Base-by-base conservation (phyloP, 306 rosid genomes). In the Rubus parviflorus region DNA sequence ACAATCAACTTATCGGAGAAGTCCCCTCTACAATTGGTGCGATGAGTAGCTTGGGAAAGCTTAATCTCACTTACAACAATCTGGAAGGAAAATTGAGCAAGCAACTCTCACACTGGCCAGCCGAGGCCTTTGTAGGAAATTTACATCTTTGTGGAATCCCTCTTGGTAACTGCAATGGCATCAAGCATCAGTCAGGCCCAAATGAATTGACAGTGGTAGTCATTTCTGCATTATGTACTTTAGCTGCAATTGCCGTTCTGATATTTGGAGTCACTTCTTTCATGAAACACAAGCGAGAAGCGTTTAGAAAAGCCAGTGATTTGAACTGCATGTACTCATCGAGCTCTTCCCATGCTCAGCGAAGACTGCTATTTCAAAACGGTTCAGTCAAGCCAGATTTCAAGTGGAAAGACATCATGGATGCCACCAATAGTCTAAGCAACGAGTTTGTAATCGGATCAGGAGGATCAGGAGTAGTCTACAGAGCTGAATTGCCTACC, bases 401-500 rank as follows among this genome's bases (percentile, higher is more conserved):
- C 82, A 81, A 68, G 81, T 90, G 97, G 99, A 94, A 90, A 67
- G 92, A 95, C 67, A 92, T 95, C 75, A 90, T 95, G 96, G 91
- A 86, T 48, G 97, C 96, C 58, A 95, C 99, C 0, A 80, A 89
- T 86, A 84, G 88, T 54, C 88, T 95, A 67, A 88, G 95, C 43
- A 89, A 87, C 5, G 90, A 92, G 80, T 95, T 90, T 85, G 68
- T 90, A 37, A 89, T 95, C 42, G 99, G 99, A 6, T 86, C 97
- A 1, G 99, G 99, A 64, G 97, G 99, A 9, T 92, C 99, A 1
- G 99, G 97, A 56, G 87, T 90, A 79, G 79, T 95, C 80, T 95
- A 90, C 88, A 90, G 83, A 85, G 99, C 99, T 15, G 96, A 92
- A 71, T 78, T 95, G 74, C 37, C 82, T 65, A 82, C 70, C 0